Percentiles rank a stretch among this genome's conserved stretches.
These are phyloP conservation scores for Verticillium zaregamsianum DNA, from an alignment of 2,329 filamentous ascomycete genomes.

Conservation along the genomic window DNA sequence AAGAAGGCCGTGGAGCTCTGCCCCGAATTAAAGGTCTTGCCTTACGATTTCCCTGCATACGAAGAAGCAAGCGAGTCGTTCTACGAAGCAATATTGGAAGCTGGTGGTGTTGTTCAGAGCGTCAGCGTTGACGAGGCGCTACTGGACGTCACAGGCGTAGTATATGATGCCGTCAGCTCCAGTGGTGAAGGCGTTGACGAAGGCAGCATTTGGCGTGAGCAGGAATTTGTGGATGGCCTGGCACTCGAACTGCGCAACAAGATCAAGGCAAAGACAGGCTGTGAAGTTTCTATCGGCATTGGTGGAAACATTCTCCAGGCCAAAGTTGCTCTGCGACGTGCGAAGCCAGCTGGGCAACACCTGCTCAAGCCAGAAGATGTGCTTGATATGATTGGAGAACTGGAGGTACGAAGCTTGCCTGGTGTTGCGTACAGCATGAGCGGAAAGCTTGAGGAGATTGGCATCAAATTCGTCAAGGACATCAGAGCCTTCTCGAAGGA, in stretches of 20 bases:
- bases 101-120: slow-evolving; percentile 85
- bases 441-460: slow-evolving; percentile 82
- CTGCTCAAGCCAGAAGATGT: slow-evolving; percentile 81
- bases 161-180: slow-evolving; percentile 61
- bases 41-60: slow-evolving; percentile 93
- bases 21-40: slow-evolving; percentile 80
- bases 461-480: slow-evolving; percentile 78
- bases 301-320: slow-evolving; percentile 87
- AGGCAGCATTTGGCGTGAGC: slow-evolving; percentile 70
- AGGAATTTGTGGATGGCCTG: slow-evolving; percentile 71
- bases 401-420: slow-evolving; percentile 78
- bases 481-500: slow-evolving; percentile 75
- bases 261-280: slow-evolving; percentile 72
- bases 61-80: slow-evolving; percentile 87
- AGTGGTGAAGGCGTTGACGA: slow-evolving; percentile 63
- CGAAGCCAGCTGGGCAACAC: slow-evolving; percentile 90
- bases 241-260: slow-evolving; percentile 61
- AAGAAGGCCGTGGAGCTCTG: slow-evolving; percentile 79
- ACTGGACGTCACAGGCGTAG: slow-evolving; percentile 72
- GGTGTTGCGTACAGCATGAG: slow-evolving; percentile 91
- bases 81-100: slow-evolving; percentile 75
- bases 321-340: slow-evolving; percentile 83
- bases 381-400: slow-evolving; percentile 68
- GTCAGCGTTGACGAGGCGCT: slow-evolving; percentile 96
- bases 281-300: slow-evolving; percentile 88